Base-by-base conservation (phyloP, 2,329 filamentous ascomycete species). In the Hortaea sp. region DNA sequence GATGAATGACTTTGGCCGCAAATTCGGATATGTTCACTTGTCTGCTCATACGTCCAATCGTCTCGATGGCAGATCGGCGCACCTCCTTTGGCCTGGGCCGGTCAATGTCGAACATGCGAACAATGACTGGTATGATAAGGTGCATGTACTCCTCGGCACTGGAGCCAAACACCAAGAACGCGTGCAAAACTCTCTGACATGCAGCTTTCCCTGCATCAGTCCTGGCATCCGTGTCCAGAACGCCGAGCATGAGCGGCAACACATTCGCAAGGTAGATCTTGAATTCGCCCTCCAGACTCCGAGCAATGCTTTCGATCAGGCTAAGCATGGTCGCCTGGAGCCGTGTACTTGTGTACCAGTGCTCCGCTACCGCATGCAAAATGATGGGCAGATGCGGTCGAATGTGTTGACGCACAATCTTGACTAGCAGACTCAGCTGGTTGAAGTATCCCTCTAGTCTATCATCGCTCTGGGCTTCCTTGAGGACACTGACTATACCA, bases 61-160 rank as follows among this genome's bases (percentile, higher is more conserved):
- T 94, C 59, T 98, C 94, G 55, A 98, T 97, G 0, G 90, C 90
- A 27, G 82, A 81, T 65, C 88, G 94, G 44, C 88, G 79, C 41
- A 95, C 79, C 49, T 83, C 83, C 1, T 78, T 72, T n/a, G 57
- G 56, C n/a, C 57, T 53, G 35, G 51, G 53, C 20, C 59, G 55
- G 7, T 57, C 61, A 60, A 88, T 94, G 63, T 98, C 90, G 60
- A 98, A 97, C 42, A 95, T 85, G 39, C 85, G 82, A 6, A 98
- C 89, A 59, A 98, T 88, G 32, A 94, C 88, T 0, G 92, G 92
- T 43, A 98, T 87, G 55, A 99, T 97, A 44, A 98, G 75, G 63
- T 98, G 92, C 92, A 98, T 98, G 65, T 98, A 98, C 64, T 98
- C 92, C 63, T 98, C 92, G 7, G 85, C 86, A 60, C 89, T 97